These are phyloP conservation scores for Hyphochytrium catenoides DNA, from an alignment of 352 stramenopile genomes.

Conservation along the genomic window DNA sequence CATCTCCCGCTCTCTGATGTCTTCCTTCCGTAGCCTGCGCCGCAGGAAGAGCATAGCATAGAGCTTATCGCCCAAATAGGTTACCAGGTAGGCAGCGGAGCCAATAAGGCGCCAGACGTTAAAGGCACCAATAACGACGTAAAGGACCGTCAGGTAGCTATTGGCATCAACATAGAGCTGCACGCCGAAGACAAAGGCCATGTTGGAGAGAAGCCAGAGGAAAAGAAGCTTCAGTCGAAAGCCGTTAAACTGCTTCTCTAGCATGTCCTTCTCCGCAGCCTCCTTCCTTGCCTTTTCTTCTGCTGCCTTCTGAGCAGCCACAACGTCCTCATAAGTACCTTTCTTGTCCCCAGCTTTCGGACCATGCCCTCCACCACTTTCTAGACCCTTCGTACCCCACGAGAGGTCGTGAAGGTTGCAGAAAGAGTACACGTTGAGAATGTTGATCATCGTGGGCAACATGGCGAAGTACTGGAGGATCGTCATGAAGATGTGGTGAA, in stretches of 20 bases:
- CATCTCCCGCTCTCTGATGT: no score
- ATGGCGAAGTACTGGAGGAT: conserved; percentile 9
- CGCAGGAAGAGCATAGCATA: no score
- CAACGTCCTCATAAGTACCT: conserved; percentile 8
- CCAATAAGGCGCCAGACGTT: conserved; percentile 35
- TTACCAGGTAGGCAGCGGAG: conserved; percentile 36
- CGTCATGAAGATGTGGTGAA: conserved; percentile 8
- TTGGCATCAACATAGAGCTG: conserved; percentile 19
- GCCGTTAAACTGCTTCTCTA: conserved; percentile 11
- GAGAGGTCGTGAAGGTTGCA: conserved; percentile 15
- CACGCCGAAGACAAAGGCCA: conserved; percentile 12
- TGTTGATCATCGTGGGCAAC: conserved; percentile 15
- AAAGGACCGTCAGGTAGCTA: conserved; percentile 35
- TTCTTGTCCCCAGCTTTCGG: conserved; percentile 4
- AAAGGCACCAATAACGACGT: conserved; percentile 31
- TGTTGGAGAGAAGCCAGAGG: conserved; percentile 11
- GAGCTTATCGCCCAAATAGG: no score
- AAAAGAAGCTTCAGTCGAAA: conserved; percentile 14
- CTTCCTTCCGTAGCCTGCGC: no score
- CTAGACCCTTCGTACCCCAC: conserved; percentile 12
- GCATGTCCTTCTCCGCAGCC: conserved; percentile 10
- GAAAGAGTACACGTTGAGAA: conserved; percentile 16
- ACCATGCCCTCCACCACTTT: conserved; percentile 6
- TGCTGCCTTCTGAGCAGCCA: conserved; percentile 7
- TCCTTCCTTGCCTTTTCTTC: conserved; percentile 10